Evolutionary conservation across 371 early-diverging fungal genomes (phyloP).

Genomic region (Massospora cicadina): DNA sequence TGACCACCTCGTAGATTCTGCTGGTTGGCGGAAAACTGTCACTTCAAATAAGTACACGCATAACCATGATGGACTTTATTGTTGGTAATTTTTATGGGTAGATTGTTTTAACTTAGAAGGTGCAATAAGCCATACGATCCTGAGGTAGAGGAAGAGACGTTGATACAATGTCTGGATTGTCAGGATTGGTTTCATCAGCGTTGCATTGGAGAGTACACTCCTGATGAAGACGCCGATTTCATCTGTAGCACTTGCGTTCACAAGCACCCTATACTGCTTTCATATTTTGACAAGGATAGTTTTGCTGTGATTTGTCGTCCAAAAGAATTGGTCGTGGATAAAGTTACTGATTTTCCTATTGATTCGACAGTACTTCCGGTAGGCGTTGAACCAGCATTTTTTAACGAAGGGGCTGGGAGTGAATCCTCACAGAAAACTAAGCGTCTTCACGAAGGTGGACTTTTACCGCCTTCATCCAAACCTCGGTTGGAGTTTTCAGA

Average conservation of each 20-base stretch:
- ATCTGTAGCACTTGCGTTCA: constrained; percentile 55
- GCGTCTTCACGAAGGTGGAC: background rate
- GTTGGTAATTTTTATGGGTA: constrained; percentile 28
- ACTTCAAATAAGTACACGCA: constrained; percentile 50
- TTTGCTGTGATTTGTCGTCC: constrained; percentile 17
- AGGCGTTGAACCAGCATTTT: background rate
- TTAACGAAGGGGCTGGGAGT: background rate
- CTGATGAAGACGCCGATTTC: constrained; percentile 52
- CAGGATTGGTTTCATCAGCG: constrained; percentile 75
- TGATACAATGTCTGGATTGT: constrained; percentile 73
- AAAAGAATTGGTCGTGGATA: background rate
- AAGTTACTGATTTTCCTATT: background rate
- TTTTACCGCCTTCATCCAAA: background rate
- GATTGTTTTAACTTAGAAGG: constrained; percentile 14
- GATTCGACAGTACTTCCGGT: background rate
- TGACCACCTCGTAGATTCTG: background rate
- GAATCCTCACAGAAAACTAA: background rate
- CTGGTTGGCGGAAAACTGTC: background rate
- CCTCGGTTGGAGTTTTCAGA: background rate
- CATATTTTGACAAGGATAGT: constrained; percentile 22
- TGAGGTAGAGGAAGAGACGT: constrained; percentile 41
- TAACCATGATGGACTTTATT: constrained; percentile 62
- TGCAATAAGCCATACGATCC: constrained; percentile 58
- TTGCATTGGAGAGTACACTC: constrained; percentile 55
- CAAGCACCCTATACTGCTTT: constrained; percentile 30